Conservation (phyloP, 805 yeast genomes). For the Kazachstania africana region DNA sequence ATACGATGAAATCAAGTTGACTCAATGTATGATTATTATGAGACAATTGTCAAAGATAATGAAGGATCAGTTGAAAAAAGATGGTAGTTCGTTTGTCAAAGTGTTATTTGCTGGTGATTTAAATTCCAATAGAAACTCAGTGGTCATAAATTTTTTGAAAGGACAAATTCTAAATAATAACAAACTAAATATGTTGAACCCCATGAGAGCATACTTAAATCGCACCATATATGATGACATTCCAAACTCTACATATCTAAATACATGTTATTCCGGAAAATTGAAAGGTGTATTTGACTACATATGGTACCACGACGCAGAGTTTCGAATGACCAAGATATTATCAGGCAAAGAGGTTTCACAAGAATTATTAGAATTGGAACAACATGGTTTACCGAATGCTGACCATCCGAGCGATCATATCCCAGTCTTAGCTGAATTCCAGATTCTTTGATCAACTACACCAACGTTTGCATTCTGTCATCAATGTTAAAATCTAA, state of each 20-base stretch:
- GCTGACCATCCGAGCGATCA: constrained; percentile 48
- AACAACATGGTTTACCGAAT: constrained; percentile 40
- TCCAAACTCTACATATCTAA: constrained; percentile 21
- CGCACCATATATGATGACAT: constrained; percentile 25
- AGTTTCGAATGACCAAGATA: constrained; percentile 32
- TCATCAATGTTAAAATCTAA: too few species aligned
- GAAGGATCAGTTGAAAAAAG: constrained; percentile 10
- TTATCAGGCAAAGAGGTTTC: constrained; percentile 35
- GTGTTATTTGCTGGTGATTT: constrained; percentile 46
- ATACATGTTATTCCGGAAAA: constrained; percentile 39
- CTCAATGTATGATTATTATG: constrained; percentile 39
- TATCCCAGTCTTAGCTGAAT: constrained; percentile 31
- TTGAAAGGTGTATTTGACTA: constrained; percentile 46
- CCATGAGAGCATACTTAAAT: constrained; percentile 23
- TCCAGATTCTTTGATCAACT: constrained; percentile 18
- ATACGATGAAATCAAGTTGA: constrained; percentile 40
- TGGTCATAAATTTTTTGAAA: constrained; percentile 35
- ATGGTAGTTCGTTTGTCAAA: too few species aligned
- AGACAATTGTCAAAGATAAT: constrained; percentile 20
- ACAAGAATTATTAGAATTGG: constrained; percentile 11
- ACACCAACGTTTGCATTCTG: too few species aligned
- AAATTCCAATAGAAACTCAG: constrained; percentile 39
- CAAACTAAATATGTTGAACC: constrained; percentile 22
- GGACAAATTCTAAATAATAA: constrained; percentile 23
- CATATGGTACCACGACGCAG: constrained; percentile 38